A percentile compares a stretch with the other conserved stretches of the same genome.
phyloP scores from a whole-genome alignment of 2,329 filamentous ascomycete species.

The Dactylellina parvicollis region DNA sequence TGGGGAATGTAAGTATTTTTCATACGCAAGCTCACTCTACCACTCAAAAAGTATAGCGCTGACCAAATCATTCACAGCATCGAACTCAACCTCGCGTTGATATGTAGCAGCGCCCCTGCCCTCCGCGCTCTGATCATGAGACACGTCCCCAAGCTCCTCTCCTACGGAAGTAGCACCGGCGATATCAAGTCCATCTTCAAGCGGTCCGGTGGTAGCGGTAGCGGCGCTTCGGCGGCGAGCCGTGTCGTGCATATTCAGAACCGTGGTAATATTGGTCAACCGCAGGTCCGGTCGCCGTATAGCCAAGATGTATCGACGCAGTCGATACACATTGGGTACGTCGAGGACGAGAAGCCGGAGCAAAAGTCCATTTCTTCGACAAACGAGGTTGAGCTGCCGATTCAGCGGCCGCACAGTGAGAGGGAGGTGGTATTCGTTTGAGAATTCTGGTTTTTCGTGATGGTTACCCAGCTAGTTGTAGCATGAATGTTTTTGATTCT shows the following conservation, averaged over 20 bases:
- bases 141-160: slow-evolving; percentile 32
- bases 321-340: slow-evolving; percentile 23
- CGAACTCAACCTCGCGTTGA: slow-evolving; percentile 33
- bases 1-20: slow-evolving; percentile 33
- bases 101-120: slow-evolving; percentile 44
- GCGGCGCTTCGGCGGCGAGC: not conserved
- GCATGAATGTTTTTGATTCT: too few species aligned
- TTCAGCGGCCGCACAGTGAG: not conserved
- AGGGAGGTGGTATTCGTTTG: slow-evolving; percentile 13
- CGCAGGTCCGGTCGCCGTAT: not conserved
- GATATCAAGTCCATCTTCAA: slow-evolving; percentile 26
- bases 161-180: slow-evolving; percentile 13
- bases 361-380: not conserved
- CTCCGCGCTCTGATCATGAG: slow-evolving; percentile 38
- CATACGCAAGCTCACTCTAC: not conserved
- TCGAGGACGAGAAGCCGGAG: slow-evolving; percentile 17
- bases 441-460: not conserved
- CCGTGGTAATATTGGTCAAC: not conserved
- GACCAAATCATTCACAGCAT: slow-evolving; percentile 1
- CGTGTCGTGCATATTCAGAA: not conserved
- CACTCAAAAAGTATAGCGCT: not conserved
- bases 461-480: not conserved
- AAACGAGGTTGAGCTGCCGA: slow-evolving; percentile 27
- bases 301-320: slow-evolving; percentile 5
- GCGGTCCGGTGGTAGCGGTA: not conserved